phyloP scores from a whole-genome alignment of 108 stramenopile species.

The Skeletonema tropicum region DNA sequence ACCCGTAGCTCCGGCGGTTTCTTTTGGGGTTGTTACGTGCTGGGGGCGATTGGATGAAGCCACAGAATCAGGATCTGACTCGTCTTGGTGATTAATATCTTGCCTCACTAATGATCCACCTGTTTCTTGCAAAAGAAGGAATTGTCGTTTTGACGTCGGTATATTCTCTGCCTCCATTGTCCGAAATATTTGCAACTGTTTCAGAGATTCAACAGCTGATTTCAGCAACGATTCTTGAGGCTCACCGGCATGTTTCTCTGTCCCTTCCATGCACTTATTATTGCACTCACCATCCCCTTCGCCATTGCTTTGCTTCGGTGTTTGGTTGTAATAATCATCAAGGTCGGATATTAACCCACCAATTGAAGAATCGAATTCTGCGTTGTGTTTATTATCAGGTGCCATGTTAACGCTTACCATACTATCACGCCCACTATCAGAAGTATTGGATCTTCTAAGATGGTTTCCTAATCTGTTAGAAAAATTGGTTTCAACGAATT shows the following conservation, averaged over 20 bases:
- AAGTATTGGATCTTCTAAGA: not conserved
- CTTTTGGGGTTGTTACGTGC: not conserved
- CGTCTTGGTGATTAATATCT: not conserved
- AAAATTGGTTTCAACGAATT: not conserved
- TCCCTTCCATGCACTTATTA: not conserved
- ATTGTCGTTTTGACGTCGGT: not conserved
- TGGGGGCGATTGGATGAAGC: not conserved
- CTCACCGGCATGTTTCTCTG: not conserved
- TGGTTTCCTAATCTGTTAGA: not conserved
- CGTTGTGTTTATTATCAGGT: not conserved
- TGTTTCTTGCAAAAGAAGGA: not conserved
- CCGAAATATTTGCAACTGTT: not conserved
- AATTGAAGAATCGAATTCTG: not conserved
- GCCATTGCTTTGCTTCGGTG: not conserved
- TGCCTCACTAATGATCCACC: not conserved
- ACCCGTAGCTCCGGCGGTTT: not conserved
- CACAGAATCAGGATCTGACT: not conserved
- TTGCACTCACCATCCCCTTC: not conserved
- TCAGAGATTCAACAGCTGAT: not conserved
- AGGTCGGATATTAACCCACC: not conserved
- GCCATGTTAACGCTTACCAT: slow-evolving; percentile 7
- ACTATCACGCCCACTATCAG: not conserved
- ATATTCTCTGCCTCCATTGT: not conserved
- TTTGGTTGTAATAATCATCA: not conserved
- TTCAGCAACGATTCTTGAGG: not conserved